Evolutionary conservation across 208 protist species (phyloP).

Genomic region (Angomonas deanei): DNA sequence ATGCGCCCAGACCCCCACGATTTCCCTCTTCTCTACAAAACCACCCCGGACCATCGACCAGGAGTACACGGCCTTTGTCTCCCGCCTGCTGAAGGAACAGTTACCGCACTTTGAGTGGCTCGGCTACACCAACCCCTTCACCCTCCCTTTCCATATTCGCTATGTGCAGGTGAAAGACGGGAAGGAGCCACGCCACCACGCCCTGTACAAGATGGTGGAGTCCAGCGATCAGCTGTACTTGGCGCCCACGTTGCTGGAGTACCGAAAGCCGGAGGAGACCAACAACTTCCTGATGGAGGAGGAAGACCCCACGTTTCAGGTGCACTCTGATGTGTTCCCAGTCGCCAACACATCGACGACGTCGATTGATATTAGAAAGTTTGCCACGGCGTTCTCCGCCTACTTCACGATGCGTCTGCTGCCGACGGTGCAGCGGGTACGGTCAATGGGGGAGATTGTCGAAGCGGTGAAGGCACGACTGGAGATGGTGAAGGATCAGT

Average conservation of each 20-base stretch:
- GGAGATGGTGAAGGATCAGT: background rate
- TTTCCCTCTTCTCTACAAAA: background rate
- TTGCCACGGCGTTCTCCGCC: slow-evolving; percentile 27
- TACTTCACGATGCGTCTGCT: slow-evolving; percentile 26
- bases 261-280: background rate
- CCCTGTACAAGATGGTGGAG: background rate
- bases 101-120: background rate
- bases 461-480: slow-evolving; percentile 10
- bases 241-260: background rate
- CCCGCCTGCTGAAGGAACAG: background rate
- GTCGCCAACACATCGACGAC: background rate
- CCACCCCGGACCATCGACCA: background rate
- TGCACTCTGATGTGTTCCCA: background rate
- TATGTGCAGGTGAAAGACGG: background rate
- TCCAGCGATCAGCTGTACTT: background rate
- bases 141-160: background rate
- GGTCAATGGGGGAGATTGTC: slow-evolving; percentile 8
- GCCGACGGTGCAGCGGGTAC: slow-evolving; percentile 24
- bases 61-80: background rate
- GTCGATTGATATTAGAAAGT: background rate
- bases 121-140: background rate
- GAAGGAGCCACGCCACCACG: background rate
- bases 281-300: background rate
- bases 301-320: background rate
- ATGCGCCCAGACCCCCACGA: background rate